Conservation (phyloP, 208 protist genomes). For the Crithidia brevicula region DNA sequence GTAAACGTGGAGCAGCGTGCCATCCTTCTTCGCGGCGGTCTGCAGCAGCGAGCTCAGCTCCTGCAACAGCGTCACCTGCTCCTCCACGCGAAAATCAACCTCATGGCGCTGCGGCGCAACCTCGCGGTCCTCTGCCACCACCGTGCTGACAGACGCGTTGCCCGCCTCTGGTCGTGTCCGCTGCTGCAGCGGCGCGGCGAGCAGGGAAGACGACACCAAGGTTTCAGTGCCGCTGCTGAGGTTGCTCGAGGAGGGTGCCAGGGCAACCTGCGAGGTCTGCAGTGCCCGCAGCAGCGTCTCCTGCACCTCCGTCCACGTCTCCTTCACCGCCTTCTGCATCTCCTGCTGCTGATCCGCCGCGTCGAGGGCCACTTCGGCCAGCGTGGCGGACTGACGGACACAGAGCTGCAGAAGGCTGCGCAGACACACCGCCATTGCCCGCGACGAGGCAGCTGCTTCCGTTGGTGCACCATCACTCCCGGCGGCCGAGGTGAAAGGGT, state of each 20-base stretch:
- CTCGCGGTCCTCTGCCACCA: not conserved
- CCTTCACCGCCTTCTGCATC: conserved; percentile 30
- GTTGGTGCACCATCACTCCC: not conserved
- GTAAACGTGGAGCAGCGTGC: conserved; percentile 61
- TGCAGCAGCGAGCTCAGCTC: conserved; percentile 56
- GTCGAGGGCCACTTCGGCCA: conserved; percentile 28
- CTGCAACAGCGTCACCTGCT: conserved; percentile 36
- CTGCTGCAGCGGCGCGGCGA: not conserved
- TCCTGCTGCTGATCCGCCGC: conserved; percentile 24
- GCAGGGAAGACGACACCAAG: conserved; percentile 5
- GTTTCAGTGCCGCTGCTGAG: not conserved
- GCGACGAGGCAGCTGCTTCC: not conserved
- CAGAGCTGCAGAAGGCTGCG: conserved; percentile 33
- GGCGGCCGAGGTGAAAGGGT: no score
- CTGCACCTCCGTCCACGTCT: conserved; percentile 36
- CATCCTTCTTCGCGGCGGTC: conserved; percentile 58
- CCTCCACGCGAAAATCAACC: conserved; percentile 16
- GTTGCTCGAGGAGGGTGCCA: not conserved
- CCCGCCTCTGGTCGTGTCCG: not conserved
- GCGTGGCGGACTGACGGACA: conserved; percentile 26
- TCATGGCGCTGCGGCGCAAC: not conserved
- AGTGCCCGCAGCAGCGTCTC: conserved; percentile 20
- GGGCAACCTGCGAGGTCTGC: conserved; percentile 22
- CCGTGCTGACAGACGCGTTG: not conserved
- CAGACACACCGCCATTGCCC: conserved; percentile 26